Evolutionary conservation across 2,329 filamentous ascomycete species (phyloP).

Genomic region (Colletotrichum horii): DNA sequence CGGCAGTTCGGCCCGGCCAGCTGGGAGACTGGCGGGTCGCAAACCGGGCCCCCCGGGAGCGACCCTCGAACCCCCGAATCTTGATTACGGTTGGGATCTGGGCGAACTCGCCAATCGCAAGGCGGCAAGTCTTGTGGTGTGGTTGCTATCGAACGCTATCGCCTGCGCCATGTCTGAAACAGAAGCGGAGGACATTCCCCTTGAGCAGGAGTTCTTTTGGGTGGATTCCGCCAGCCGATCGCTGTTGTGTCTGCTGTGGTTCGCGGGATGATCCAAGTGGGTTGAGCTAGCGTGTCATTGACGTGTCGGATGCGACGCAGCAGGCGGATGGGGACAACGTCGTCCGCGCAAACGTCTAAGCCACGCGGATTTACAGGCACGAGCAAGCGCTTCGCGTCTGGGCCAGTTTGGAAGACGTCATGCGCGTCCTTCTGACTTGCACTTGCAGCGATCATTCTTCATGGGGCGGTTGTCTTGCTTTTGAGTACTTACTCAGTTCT

Average conservation of each 20-base stretch:
- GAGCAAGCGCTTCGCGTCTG: slow-evolving; percentile 7
- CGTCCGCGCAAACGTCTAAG: neutral
- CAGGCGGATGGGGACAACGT: neutral
- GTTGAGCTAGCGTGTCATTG: slow-evolving; percentile 11
- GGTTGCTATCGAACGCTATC: slow-evolving; percentile 1
- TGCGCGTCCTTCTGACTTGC: neutral
- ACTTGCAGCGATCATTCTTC: neutral
- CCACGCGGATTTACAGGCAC: neutral
- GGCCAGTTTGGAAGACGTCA: neutral
- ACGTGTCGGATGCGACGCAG: slow-evolving; percentile 13
- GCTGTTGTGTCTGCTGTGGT: neutral
- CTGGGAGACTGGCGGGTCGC: slow-evolving; percentile 1
- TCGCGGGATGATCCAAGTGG: slow-evolving; percentile 13
- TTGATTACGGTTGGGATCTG: slow-evolving; percentile 3
- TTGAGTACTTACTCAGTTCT: neutral
- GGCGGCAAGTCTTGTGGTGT: neutral
- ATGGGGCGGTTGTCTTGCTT: neutral
- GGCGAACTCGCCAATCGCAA: slow-evolving; percentile 10
- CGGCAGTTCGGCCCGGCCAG: neutral
- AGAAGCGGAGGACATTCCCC: slow-evolving; percentile 7
- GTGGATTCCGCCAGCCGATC: neutral
- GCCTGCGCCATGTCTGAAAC: slow-evolving; percentile 14
- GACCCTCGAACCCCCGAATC: neutral
- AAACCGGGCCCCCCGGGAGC: neutral
- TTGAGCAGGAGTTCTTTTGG: neutral